Evolutionary conservation across 1,139 yeast species (phyloP).

Genomic region (Eremothecium cymbalariae): DNA sequence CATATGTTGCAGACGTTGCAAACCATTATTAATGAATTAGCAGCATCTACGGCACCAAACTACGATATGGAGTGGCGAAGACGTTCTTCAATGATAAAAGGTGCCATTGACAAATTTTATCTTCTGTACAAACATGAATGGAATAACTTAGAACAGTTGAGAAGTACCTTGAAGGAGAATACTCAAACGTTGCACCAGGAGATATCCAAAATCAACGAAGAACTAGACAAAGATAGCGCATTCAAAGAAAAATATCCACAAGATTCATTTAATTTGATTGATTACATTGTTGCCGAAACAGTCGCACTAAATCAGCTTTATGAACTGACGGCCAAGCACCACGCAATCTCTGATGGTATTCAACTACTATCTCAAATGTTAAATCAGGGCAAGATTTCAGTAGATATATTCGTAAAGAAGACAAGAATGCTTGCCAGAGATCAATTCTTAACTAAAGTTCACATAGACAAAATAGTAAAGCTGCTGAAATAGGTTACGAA

Average conservation of each 20-base stretch:
- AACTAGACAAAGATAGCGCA: slow-evolving; percentile 13
- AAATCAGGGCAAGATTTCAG: slow-evolving; percentile 35
- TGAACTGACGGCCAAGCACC: slow-evolving; percentile 55
- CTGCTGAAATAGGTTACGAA: slow-evolving; percentile 3
- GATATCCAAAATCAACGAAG: slow-evolving; percentile 27
- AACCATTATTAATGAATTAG: slow-evolving; percentile 3
- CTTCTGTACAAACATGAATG: slow-evolving; percentile 14
- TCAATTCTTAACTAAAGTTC: slow-evolving; percentile 47
- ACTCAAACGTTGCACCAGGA: slow-evolving; percentile 28
- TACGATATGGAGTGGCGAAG: slow-evolving; percentile 9
- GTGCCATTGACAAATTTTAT: slow-evolving; percentile 27
- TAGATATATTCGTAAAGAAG: slow-evolving; percentile 33
- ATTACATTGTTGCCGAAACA: slow-evolving; percentile 39
- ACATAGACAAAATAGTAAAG: slow-evolving; percentile 34
- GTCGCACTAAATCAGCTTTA: slow-evolving; percentile 51
- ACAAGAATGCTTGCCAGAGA: slow-evolving; percentile 66
- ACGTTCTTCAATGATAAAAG: slow-evolving; percentile 25
- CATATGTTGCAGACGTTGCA: slow-evolving; percentile 5
- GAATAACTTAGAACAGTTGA: slow-evolving; percentile 4
- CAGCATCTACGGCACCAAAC: not conserved
- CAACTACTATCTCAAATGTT: slow-evolving; percentile 51
- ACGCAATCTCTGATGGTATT: slow-evolving; percentile 63
- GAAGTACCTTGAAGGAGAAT: slow-evolving; percentile 29
- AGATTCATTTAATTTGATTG: slow-evolving; percentile 29
- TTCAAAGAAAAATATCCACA: slow-evolving; percentile 30